Evolutionary conservation across 257 asterid genomes (phyloP).

Genomic region (Jacaranda mimosifolia): DNA sequence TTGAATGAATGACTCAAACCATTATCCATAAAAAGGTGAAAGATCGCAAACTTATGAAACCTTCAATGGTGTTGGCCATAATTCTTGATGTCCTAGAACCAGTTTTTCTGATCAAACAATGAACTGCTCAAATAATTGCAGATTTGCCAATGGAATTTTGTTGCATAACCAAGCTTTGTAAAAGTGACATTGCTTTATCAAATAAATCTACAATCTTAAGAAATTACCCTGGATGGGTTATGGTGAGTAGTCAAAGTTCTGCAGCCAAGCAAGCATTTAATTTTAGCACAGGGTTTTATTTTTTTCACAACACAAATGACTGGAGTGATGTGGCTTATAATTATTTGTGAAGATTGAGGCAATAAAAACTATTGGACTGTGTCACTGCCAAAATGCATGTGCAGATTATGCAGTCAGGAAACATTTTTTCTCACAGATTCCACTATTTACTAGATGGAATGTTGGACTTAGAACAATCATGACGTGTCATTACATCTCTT

Average conservation of each 20-base stretch:
- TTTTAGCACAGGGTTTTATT: not conserved
- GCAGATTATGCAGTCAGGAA: not conserved
- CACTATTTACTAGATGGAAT: not conserved
- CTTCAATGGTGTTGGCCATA: not conserved
- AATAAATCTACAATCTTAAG: not conserved
- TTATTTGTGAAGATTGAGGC: not conserved
- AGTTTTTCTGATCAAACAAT: not conserved
- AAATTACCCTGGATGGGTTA: not conserved
- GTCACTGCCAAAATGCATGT: not conserved
- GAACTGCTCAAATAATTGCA: not conserved
- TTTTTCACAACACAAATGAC: not conserved
- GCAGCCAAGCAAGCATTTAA: not conserved
- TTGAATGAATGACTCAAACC: not conserved
- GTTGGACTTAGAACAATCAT: slow-evolving; percentile 7
- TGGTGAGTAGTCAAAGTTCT: not conserved
- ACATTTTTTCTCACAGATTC: not conserved
- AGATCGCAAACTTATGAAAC: not conserved
- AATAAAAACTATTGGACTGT: not conserved
- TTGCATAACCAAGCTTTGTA: not conserved
- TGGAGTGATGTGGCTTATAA: not conserved
- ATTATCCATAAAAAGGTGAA: slow-evolving; percentile 6
- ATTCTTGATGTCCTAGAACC: slow-evolving; percentile 21
- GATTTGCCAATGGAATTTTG: not conserved
- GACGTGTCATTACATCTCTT: slow-evolving; percentile 12
- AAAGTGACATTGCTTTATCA: not conserved